Evolutionary conservation across 768 basidiomycete species (phyloP), one percentile per base, ranked within the genome.

Genomic region (Crucibulum laeve): DNA sequence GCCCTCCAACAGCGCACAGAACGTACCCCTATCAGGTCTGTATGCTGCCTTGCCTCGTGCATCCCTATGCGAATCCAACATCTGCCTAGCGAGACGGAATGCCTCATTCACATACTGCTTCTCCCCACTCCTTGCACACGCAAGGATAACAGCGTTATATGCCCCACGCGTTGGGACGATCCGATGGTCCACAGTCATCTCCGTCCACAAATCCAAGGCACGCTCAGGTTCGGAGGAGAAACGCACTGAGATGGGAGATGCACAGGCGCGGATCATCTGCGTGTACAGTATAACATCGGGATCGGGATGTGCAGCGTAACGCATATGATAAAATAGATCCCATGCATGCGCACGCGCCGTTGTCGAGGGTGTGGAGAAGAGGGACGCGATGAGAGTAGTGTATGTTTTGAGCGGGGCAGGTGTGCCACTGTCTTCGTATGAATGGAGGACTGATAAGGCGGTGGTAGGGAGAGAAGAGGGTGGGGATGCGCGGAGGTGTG

Each of bases 261-360:
- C 85, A 49, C 94, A 97, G 0, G 91, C 87, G 4, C 77, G 75
- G 52, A 99, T 91, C 92, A 99, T 96, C 25, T 78, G 58, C 0
- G 82, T 76, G 64, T 91, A 98, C 5, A 94, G 69, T 18, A 72
- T 61, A 11, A 70, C 70, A 49, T 87, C 81, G 0, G 94, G 93
- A 3, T 68, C 66, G 1, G 91, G 83, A 58, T 98, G 92, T 1
- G 95, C 91, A 11, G 90, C 88, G 48, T 96, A 93, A 36, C 95
- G 89, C 89, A 96, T 94, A 62, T 99, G 95, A 2, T 87, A 71
- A 61, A 91, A 97, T 30, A 97, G 76, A 56, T 98, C 91, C 91
- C 91, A 96, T 2, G 89, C 94, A 47, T 90, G 84, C 0, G 88
- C 86, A 24, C 76, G 77, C 2, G 77, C 78, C 1, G 73, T 53